These are phyloP conservation scores for Paxillus ammoniavirescens DNA, from an alignment of 768 basidiomycete genomes.

Conservation along the genomic window DNA sequence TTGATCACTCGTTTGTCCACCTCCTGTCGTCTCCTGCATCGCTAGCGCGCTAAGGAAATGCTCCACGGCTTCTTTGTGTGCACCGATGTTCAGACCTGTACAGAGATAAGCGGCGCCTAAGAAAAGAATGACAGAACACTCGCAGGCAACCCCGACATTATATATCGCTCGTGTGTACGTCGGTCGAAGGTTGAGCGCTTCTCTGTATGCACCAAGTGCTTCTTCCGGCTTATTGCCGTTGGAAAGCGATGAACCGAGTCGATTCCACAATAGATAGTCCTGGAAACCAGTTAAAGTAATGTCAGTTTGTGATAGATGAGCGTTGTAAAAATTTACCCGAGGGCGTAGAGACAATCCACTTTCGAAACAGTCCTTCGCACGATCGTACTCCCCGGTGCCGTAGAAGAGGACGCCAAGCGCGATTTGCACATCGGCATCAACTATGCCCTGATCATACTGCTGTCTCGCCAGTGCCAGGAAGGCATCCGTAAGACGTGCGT, in stretches of 20 bases:
- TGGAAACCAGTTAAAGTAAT: conserved; percentile 17
- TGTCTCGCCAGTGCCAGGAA: conserved; percentile 79
- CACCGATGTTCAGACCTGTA: conserved; percentile 91
- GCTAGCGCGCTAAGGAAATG: conserved; percentile 87
- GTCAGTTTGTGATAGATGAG: background rate
- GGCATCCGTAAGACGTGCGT: conserved; percentile 75
- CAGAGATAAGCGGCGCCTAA: conserved; percentile 4
- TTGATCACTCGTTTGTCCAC: conserved; percentile 73
- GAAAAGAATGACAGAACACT: conserved; percentile 31
- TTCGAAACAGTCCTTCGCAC: conserved; percentile 93
- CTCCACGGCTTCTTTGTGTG: conserved; percentile 92
- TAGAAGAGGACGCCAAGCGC: conserved; percentile 94
- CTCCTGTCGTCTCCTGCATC: conserved; percentile 67
- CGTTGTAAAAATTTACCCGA: conserved; percentile 40
- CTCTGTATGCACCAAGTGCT: conserved; percentile 84
- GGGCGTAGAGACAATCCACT: conserved; percentile 80
- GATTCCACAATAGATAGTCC: conserved; percentile 97
- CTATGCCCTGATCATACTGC: conserved; percentile 68
- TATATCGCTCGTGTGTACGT: conserved; percentile 97
- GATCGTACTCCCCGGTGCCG: conserved; percentile 79
- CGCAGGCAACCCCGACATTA: conserved; percentile 97
- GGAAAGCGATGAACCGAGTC: conserved; percentile 89
- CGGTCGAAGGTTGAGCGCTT: conserved; percentile 86
- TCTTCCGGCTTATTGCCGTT: conserved; percentile 95
- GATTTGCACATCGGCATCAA: conserved; percentile 91